A percentile compares a stretch with the other conserved stretches of the same genome.
These are phyloP conservation scores for Rubia balearica DNA, from an alignment of 305 asterid genomes.

Conservation along the genomic window DNA sequence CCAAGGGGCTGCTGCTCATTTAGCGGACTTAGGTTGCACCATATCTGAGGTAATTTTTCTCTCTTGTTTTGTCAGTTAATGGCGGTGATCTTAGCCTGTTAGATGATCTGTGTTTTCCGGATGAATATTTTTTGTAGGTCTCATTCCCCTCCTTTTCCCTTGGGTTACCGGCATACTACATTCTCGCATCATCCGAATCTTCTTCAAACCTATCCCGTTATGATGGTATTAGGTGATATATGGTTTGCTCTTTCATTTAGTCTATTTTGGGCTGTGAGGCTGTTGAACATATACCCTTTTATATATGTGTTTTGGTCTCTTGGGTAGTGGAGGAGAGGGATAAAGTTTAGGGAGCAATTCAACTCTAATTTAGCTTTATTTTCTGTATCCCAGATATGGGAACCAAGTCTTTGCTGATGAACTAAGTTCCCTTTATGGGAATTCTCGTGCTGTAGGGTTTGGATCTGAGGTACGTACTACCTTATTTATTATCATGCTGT, in stretches of 20 bases:
- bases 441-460: slow-evolving; percentile 83
- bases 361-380: neutral
- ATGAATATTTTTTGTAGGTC: slow-evolving; percentile 40
- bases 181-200: slow-evolving; percentile 89
- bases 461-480: slow-evolving; percentile 72
- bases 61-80: neutral
- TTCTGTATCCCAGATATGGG: slow-evolving; percentile 51
- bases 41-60: slow-evolving; percentile 55
- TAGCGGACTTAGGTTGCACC: slow-evolving; percentile 76
- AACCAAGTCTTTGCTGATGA: slow-evolving; percentile 69
- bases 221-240: slow-evolving; percentile 74
- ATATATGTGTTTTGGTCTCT: neutral
- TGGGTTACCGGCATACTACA: slow-evolving; percentile 93
- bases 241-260: neutral
- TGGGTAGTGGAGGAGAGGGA: neutral
- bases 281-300: neutral
- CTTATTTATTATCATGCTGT: neutral
- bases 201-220: slow-evolving; percentile 96
- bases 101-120: slow-evolving; percentile 15
- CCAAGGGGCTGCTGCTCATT: slow-evolving; percentile 63
- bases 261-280: neutral
- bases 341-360: neutral
- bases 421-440: slow-evolving; percentile 63
- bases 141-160: slow-evolving; percentile 87
- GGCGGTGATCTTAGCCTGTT: neutral